A percentile compares a stretch with the other conserved stretches of the same genome.
Evolutionary conservation across 306 rosid genomes (phyloP).

Genomic region (Quercus engelmannii): DNA sequence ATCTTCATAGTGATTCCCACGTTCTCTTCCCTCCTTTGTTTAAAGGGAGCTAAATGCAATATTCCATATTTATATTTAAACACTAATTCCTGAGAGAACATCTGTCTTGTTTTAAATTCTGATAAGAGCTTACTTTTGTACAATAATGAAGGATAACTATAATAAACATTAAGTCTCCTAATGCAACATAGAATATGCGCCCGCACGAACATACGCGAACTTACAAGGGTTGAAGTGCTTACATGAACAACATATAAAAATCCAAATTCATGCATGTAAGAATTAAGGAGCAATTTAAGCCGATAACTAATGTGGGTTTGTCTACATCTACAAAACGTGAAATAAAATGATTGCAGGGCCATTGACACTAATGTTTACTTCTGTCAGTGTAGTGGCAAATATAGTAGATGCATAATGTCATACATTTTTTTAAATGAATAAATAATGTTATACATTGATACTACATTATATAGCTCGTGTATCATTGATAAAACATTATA

Average conservation of each 20-base stretch:
- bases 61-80: neutral
- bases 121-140: slow-evolving; percentile 24
- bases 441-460: neutral
- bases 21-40: slow-evolving; percentile 8
- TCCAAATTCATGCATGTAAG: slow-evolving; percentile 17
- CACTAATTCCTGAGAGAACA: neutral
- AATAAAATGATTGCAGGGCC: neutral
- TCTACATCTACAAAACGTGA: neutral
- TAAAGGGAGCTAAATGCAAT: neutral
- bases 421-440: too few species aligned
- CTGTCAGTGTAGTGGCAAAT: neutral
- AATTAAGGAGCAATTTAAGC: neutral
- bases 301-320: slow-evolving; percentile 8
- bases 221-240: slow-evolving; percentile 29
- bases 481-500: neutral
- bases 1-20: slow-evolving; percentile 44
- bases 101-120: neutral
- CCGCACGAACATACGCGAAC: neutral
- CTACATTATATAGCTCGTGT: neutral
- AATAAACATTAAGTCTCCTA: neutral
- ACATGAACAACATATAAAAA: slow-evolving; percentile 22
- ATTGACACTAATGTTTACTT: neutral
- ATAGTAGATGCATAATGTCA: neutral
- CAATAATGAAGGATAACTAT: neutral
- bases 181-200: neutral